Evolutionary conservation across 2,329 filamentous ascomycete species (phyloP), one percentile per base, ranked within the genome.

Genomic region (Arachnomyces sp.): DNA sequence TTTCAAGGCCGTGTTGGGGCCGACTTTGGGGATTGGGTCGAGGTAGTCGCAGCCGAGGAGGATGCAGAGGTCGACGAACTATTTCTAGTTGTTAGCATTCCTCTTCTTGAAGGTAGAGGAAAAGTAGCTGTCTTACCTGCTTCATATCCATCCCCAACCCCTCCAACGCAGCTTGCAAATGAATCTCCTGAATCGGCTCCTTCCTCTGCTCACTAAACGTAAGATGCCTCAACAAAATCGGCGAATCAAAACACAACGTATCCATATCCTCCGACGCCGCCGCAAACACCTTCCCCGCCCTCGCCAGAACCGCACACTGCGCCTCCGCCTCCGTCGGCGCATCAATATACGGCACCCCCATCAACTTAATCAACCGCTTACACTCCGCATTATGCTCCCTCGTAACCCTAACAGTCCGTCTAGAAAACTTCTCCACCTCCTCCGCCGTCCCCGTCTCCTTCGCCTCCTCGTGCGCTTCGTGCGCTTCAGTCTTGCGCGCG

Each of bases 251-350:
- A 56, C 90, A 96, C 40, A 98, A 70, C 0, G 92, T 98, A 59
- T 98, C 92, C 92, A 98, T 98, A 66, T 98, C 92, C 66, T 98
- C 92, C 49, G 85, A 94, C 2, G 92, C 92, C 14, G 92, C 92
- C 3, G 89, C 92, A 60, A 93, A 98, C 38, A 98, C 92, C 67
- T 96, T 96, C 29, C 88, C 90, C 4, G 85, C 89, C 45, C 83
- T 74, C 1, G 92, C 92, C 46, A 98, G 72, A 31, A 82, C 83
- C 2, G 92, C 92, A 61, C 92, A 98, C 61, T 98, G 92, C 2
- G 92, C 92, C 68, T 98, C 92, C 3, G 92, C 92, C 64, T 98
- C 92, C 0, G 92, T 98, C 0, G 92, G 92, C 0, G 92, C 92
- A 56, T 95, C 77, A 48, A 98, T 90, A 63, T 82, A 96, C 1